Percentiles rank a stretch among this genome's conserved stretches.
Evolutionary conservation across 768 basidiomycete genomes (phyloP).

Genomic region (Auriscalpium vulgare): DNA sequence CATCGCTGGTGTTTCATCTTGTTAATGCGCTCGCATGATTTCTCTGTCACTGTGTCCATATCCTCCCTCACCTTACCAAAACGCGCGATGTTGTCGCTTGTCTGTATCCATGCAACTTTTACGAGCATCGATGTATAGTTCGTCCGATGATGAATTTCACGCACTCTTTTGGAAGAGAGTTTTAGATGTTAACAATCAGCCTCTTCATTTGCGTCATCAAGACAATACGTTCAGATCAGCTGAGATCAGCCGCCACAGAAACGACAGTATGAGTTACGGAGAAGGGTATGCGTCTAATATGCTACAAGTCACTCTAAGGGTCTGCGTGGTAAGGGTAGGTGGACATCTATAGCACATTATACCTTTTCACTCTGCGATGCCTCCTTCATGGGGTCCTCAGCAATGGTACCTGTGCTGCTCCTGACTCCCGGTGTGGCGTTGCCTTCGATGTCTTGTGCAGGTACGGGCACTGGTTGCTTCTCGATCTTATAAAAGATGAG

Average conservation of each 20-base stretch:
- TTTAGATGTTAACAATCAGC: neutral
- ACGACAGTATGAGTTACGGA: too few species aligned
- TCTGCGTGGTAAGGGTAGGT: too few species aligned
- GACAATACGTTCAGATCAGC: too few species aligned
- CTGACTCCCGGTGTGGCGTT: too few species aligned
- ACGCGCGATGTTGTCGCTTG: neutral
- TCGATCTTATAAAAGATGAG: neutral
- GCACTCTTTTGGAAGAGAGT: neutral
- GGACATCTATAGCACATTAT: too few species aligned
- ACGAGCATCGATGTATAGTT: neutral
- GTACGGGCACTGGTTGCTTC: neutral
- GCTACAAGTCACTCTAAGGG: too few species aligned
- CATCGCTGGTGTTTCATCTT: constrained; percentile 12
- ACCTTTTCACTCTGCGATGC: too few species aligned
- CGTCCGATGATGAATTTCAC: neutral
- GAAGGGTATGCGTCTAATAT: too few species aligned
- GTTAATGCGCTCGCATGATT: constrained; percentile 12
- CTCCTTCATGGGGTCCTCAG: too few species aligned
- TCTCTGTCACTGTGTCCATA: constrained; percentile 4
- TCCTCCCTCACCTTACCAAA: neutral
- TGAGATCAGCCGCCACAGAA: too few species aligned
- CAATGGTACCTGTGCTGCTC: too few species aligned
- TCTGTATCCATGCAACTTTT: constrained; percentile 2
- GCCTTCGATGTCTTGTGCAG: too few species aligned
- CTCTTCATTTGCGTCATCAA: neutral